Conservation (phyloP, 768 basidiomycete species). For the Hygrophoropsis aurantiaca region DNA sequence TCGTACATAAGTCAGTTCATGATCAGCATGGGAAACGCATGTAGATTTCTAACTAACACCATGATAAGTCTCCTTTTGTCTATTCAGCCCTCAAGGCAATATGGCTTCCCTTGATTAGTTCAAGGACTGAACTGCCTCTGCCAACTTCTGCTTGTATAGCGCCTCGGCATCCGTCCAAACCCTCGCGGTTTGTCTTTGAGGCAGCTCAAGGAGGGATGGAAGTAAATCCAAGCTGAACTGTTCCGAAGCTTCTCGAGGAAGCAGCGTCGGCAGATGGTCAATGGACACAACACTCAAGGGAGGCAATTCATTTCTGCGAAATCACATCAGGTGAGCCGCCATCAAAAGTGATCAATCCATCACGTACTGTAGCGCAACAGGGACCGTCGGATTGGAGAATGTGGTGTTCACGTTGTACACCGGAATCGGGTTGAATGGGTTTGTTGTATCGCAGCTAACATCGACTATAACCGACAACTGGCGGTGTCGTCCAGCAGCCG, state of each 20-base stretch:
- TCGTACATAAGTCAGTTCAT: too few relatives aligned
- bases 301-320: constrained; percentile 56
- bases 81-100: too few relatives aligned
- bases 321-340: constrained; percentile 13
- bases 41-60: too few relatives aligned
- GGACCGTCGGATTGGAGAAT: constrained; percentile 87
- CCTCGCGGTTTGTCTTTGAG: constrained; percentile 58
- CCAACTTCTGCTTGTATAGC: constrained; percentile 70
- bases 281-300: constrained; percentile 88
- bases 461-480: constrained; percentile 86
- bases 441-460: constrained; percentile 98
- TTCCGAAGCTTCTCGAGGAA: constrained; percentile 95
- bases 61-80: too few relatives aligned
- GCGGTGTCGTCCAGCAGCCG: constrained; percentile 66
- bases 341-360: constrained; percentile 1
- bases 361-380: constrained; percentile 77
- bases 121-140: constrained; percentile 41
- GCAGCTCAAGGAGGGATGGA: constrained; percentile 80
- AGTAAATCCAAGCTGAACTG: constrained; percentile 90
- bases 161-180: constrained; percentile 90
- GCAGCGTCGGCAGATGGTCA: constrained; percentile 92
- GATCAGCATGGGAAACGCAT: too few relatives aligned
- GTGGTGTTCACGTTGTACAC: constrained; percentile 94
- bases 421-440: constrained; percentile 97
- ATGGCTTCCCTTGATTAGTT: constrained; percentile 21